These are phyloP conservation scores for Ceratobasidium sp. DNA, from an alignment of 1,284 basidiomycete species.

Conservation along the genomic window DNA sequence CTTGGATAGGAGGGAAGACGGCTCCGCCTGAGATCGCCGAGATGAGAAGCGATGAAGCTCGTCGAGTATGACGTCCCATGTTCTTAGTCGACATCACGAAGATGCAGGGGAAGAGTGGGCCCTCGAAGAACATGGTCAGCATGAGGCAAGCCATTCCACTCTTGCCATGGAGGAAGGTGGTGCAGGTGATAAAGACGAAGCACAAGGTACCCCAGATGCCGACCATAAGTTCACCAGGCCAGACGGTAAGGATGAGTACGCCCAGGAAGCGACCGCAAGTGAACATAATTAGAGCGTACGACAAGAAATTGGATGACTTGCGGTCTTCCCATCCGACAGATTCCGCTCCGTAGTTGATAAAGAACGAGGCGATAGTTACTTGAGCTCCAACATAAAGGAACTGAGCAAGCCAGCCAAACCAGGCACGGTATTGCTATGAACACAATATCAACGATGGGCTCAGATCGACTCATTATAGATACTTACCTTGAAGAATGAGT, in stretches of 20 bases:
- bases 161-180: slow-evolving; percentile 54
- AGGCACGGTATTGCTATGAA: slow-evolving; percentile 36
- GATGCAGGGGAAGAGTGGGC: slow-evolving; percentile 53
- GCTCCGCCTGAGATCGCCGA: slow-evolving; percentile 58
- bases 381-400: slow-evolving; percentile 59
- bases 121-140: slow-evolving; percentile 60
- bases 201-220: slow-evolving; percentile 52
- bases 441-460: not conserved
- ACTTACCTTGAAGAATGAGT: slow-evolving; percentile 56
- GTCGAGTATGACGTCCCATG: slow-evolving; percentile 57
- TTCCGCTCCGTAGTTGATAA: slow-evolving; percentile 59
- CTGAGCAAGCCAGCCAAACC: slow-evolving; percentile 56
- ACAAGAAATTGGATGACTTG: slow-evolving; percentile 56
- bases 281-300: slow-evolving; percentile 53
- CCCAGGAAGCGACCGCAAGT: slow-evolving; percentile 52
- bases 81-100: slow-evolving; percentile 56
- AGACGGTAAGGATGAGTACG: slow-evolving; percentile 55
- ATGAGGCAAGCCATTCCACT: slow-evolving; percentile 57
- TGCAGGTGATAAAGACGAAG: slow-evolving; percentile 54
- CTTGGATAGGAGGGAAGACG: slow-evolving; percentile 58
- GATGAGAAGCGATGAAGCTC: slow-evolving; percentile 55
- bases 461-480: not conserved
- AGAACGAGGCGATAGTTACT: slow-evolving; percentile 60
- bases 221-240: slow-evolving; percentile 57
- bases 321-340: slow-evolving; percentile 52